Evolutionary conservation across 2,329 filamentous ascomycete species (phyloP).

Genomic region (Clarireedia homoeocarpa): DNA sequence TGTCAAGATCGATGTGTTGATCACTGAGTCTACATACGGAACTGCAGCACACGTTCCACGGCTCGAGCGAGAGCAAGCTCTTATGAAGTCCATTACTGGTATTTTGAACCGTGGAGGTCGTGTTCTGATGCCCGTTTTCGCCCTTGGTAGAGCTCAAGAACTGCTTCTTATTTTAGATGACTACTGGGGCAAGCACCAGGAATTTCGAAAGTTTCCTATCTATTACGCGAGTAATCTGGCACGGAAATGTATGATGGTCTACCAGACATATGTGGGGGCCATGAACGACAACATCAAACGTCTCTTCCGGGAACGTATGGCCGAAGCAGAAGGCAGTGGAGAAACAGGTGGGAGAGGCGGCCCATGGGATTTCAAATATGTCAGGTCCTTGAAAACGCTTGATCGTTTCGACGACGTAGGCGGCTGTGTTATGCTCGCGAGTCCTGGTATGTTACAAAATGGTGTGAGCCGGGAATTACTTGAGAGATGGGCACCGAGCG

Average conservation of each 20-base stretch:
- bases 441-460: conserved; percentile 96
- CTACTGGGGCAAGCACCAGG: conserved; percentile 86
- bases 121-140: conserved; percentile 91
- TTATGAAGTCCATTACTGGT: conserved; percentile 92
- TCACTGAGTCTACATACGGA: conserved; percentile 95
- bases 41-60: conserved; percentile 90
- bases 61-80: conserved; percentile 79
- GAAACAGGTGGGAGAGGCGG: conserved; percentile 69
- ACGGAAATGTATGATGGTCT: conserved; percentile 95
- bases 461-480: conserved; percentile 88
- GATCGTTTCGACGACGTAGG: conserved; percentile 96
- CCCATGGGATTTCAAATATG: conserved; percentile 95
- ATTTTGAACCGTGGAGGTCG: conserved; percentile 88
- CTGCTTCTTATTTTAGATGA: conserved; percentile 91
- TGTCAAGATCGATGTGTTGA: conserved; percentile 90
- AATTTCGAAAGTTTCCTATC: conserved; percentile 85
- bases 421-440: conserved; percentile 93
- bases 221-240: conserved; percentile 97
- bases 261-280: conserved; percentile 94
- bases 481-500: conserved; percentile 91
- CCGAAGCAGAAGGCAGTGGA: conserved; percentile 75
- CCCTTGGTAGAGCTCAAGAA: conserved; percentile 88
- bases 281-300: conserved; percentile 99
- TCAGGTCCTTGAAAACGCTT: conserved; percentile 83
- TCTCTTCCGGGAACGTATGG: conserved; percentile 87